Evolutionary conservation across 306 rosid species (phyloP), one percentile per base, ranked within the genome.

Genomic region (Potentilla sterilis): DNA sequence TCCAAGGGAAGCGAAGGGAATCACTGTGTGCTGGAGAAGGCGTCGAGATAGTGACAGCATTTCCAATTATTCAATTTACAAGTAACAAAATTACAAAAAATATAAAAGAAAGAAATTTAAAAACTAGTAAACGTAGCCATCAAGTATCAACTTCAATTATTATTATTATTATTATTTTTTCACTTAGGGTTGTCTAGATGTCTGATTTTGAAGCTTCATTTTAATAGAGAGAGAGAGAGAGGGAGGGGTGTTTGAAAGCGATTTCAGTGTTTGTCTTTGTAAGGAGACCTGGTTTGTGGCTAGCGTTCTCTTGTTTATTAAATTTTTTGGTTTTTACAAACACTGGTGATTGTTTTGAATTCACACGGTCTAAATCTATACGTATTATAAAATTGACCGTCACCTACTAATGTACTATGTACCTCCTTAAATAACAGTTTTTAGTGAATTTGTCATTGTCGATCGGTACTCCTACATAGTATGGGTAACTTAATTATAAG

Each of bases 161-260:
- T n/a, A n/a, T n/a, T n/a, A n/a, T n/a, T n/a, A n/a, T n/a, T n/a
- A n/a, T n/a, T n/a, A n/a, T n/a, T n/a, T n/a, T n/a, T n/a, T 21
- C 35, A 42, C 47, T 40, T 21, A 24, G 22, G n/a, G 28, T n/a
- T 65, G 57, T 34, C 40, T 28, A 43, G 74, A 58, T 72, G 81
- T 72, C 9, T 64, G 78, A 72, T 78, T 34, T 69, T 10, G 80
- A 80, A 61, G 1, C 15, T 12, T 28, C 35, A 61, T 69, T 62
- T 47, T 72, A n/a, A n/a, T n/a, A n/a, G n/a, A n/a, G n/a, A n/a
- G n/a, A n/a, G n/a, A n/a, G n/a, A n/a, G n/a, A n/a, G n/a, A n/a
- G n/a, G n/a, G n/a, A n/a, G n/a, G n/a, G n/a, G n/a, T n/a, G n/a
- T n/a, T n/a, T 18, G 69, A 64, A 7, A 64, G 46, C 19, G 69